Conservation (phyloP, 108 stramenopile species). For the Pseudonitzschia multistriata region DNA sequence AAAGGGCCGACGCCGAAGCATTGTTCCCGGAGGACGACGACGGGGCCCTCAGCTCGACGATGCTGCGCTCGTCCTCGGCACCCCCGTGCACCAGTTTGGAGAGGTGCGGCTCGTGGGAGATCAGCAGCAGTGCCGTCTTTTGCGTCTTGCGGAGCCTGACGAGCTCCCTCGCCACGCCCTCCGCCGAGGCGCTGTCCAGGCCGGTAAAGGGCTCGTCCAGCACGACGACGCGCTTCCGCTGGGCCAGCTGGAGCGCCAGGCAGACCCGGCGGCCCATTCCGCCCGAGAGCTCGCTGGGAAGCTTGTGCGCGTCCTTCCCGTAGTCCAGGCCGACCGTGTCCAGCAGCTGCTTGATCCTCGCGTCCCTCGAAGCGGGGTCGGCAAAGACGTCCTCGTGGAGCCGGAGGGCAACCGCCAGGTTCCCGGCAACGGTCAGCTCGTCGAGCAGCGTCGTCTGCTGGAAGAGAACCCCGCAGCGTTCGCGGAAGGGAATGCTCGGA, state of each 20-base stretch:
- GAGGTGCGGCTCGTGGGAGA: conserved; percentile 76
- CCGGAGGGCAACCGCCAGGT: conserved; percentile 64
- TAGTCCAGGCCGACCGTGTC: conserved; percentile 77
- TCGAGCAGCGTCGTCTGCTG: conserved; percentile 82
- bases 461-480: conserved; percentile 75
- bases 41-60: conserved; percentile 18
- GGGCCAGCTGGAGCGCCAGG: conserved; percentile 75
- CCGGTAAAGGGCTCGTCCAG: conserved; percentile 86
- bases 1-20: background rate
- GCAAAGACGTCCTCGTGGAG: conserved; percentile 15
- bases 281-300: conserved; percentile 66
- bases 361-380: background rate
- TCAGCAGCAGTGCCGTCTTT: conserved; percentile 63
- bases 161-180: conserved; percentile 70
- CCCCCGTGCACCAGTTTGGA: conserved; percentile 64
- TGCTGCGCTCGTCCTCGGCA: conserved; percentile 24
- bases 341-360: conserved; percentile 55
- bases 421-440: conserved; percentile 75
- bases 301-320: conserved; percentile 59
- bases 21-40: background rate
- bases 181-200: conserved; percentile 54
- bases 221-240: conserved; percentile 74
- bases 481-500: conserved; percentile 37
- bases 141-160: conserved; percentile 46
- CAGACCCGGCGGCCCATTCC: conserved; percentile 86